Evolutionary conservation across 306 rosid genomes (phyloP).

Genomic region (Castanea sativa): DNA sequence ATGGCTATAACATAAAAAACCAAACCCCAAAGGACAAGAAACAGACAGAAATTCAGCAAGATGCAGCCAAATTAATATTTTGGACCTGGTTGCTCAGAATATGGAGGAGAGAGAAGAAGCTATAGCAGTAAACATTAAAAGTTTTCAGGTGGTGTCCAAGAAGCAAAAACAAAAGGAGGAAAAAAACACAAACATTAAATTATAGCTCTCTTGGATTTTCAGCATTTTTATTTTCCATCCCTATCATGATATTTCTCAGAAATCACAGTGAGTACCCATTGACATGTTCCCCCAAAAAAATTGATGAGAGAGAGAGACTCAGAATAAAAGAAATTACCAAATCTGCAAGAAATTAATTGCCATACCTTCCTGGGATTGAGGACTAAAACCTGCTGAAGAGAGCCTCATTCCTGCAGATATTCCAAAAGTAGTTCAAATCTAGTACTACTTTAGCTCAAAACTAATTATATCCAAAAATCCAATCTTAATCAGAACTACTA

Average conservation of each 20-base stretch:
- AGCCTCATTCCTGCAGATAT: conserved; percentile 65
- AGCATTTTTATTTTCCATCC: neutral
- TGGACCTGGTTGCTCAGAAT: conserved; percentile 8
- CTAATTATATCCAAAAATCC: conserved; percentile 26
- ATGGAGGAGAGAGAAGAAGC: conserved; percentile 13
- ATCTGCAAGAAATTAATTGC: conserved; percentile 11
- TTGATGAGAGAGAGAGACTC: neutral
- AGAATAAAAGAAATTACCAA: neutral
- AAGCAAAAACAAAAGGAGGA: neutral
- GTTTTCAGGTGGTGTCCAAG: conserved; percentile 11
- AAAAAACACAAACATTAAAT: conserved; percentile 6
- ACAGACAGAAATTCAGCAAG: conserved; percentile 12
- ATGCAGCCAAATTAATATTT: conserved; percentile 29
- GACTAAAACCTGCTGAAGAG: conserved; percentile 81
- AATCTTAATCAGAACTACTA: conserved; percentile 34
- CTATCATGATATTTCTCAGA: neutral
- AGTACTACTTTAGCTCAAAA: conserved; percentile 35
- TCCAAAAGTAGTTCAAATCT: conserved; percentile 14
- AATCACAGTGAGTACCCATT: neutral
- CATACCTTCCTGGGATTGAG: conserved; percentile 89
- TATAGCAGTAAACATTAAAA: neutral
- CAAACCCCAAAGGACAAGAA: conserved; percentile 11
- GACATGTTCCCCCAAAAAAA: conserved; percentile 6
- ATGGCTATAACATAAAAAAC: neutral
- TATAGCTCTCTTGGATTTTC: conserved; percentile 8